phyloP scores from a whole-genome alignment of 2,329 filamentous ascomycete species.

The Trichothecium roseum region DNA sequence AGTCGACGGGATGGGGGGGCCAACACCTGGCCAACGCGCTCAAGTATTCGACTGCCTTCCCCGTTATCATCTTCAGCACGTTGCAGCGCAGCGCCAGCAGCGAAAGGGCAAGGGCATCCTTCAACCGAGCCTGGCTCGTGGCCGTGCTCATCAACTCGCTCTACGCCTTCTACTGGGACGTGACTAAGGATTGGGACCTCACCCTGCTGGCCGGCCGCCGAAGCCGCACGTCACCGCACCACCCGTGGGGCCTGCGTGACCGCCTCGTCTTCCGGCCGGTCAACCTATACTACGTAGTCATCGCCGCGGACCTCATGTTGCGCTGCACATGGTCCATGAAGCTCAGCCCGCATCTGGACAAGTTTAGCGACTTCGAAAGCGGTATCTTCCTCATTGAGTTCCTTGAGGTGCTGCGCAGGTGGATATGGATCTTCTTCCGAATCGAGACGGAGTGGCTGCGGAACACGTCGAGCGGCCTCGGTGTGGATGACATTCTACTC shows the following conservation, averaged over 20 bases:
- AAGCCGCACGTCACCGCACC: slow-evolving; percentile 49
- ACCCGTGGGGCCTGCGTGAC: slow-evolving; percentile 69
- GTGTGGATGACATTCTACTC: slow-evolving; percentile 62
- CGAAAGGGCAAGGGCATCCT: slow-evolving; percentile 25
- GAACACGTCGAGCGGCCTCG: slow-evolving; percentile 37
- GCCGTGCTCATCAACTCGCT: slow-evolving; percentile 74
- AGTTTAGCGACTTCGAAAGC: slow-evolving; percentile 76
- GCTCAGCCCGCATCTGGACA: slow-evolving; percentile 70
- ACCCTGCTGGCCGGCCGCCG: slow-evolving; percentile 58
- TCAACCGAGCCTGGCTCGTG: slow-evolving; percentile 55
- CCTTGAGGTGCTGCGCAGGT: slow-evolving; percentile 77
- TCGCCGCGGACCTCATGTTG: slow-evolving; percentile 67
- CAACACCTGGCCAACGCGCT: slow-evolving; percentile 87
- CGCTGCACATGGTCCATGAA: slow-evolving; percentile 89
- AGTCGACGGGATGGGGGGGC: slow-evolving; percentile 60
- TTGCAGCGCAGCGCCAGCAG: slow-evolving; percentile 53
- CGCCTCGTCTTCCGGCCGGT: slow-evolving; percentile 62
- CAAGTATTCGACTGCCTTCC: slow-evolving; percentile 92
- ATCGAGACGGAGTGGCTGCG: slow-evolving; percentile 88
- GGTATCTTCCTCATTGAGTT: slow-evolving; percentile 83
- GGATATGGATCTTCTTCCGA: slow-evolving; percentile 96
- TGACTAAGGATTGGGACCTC: slow-evolving; percentile 93
- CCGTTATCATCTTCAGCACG: slow-evolving; percentile 73
- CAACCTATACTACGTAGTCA: slow-evolving; percentile 72
- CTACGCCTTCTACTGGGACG: slow-evolving; percentile 99